phyloP scores from a whole-genome alignment of 108 stramenopile species.

The Cylindrotheca fusiformis region DNA sequence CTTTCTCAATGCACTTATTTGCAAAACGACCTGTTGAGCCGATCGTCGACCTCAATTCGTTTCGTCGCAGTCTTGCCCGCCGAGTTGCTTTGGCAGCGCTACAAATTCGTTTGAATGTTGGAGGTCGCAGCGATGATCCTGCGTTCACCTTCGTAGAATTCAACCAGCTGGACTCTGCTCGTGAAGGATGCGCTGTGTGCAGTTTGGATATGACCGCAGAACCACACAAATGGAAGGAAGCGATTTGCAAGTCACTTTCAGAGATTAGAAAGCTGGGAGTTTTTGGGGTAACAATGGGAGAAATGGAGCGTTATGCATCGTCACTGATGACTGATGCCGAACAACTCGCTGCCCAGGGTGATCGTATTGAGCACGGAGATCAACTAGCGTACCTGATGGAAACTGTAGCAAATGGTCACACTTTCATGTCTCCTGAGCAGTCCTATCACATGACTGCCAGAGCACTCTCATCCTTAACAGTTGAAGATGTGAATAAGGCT shows the following conservation, averaged over 20 bases:
- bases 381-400: constrained; percentile 96
- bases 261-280: constrained; percentile 92
- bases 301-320: constrained; percentile 91
- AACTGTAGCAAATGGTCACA: constrained; percentile 94
- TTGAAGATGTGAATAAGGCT: constrained; percentile 93
- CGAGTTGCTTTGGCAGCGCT: constrained; percentile 91
- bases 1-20: constrained; percentile 95
- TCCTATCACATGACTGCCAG: constrained; percentile 83
- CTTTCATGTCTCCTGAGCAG: constrained; percentile 95
- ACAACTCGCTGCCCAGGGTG: constrained; percentile 92
- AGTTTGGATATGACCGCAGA: constrained; percentile 96
- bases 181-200: constrained; percentile 96
- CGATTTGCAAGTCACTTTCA: constrained; percentile 81
- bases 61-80: constrained; percentile 83
- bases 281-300: constrained; percentile 87
- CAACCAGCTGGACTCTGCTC: constrained; percentile 95
- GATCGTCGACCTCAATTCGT: constrained; percentile 76
- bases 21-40: constrained; percentile 95
- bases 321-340: constrained; percentile 92
- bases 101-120: constrained; percentile 95
- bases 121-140: constrained; percentile 86
- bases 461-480: constrained; percentile 83
- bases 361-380: constrained; percentile 91
- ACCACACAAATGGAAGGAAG: constrained; percentile 91
- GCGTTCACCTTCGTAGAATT: constrained; percentile 98